Base-by-base conservation (phyloP, 768 basidiomycete genomes). In the Asterophora lycoperdoides region DNA sequence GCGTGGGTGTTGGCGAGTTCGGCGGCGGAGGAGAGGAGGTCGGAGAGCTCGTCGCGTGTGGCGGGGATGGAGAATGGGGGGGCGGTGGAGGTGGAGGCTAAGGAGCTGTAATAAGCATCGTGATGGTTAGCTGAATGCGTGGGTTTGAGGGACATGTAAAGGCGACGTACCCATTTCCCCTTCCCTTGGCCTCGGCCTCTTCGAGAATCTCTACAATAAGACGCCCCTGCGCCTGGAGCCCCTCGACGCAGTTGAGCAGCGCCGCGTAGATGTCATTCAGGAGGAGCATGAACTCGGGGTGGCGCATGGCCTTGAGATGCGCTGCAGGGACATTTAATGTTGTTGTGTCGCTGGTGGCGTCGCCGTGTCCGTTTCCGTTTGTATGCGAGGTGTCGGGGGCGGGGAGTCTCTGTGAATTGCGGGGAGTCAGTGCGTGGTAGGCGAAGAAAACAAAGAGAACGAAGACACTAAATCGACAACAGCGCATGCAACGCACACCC, bases 1-100 rank as follows among this genome's bases (percentile, higher is more conserved):
- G 81, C 81, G 20, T 89, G 80, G 8, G 83, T 79, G 64, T 96
- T 93, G 8, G 90, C 83, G 4, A 95, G 78, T 60, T 97, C 95
- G 17, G 90, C 81, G 1, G 85, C 79, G 0, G 90, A 84, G 2
- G 84, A 79, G 32, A 96, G 70, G 37, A 89, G 81, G 55, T 94
- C 93, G 7, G 73, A 62, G 8, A 93, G 67, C 44, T 93, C 90
- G 51, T 84, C 81, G 48, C 78, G 76, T 28, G 82, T 55, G 17
- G 73, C 68, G 28, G 73, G 58, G 0, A 30, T 15, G 19, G 45
- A 40, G 6, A 28, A n/a, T 8, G 47, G 39, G 26, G 47, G 35
- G 46, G 76, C 62, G 34, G 79, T 63, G 2, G n/a, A n/a, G n/a
- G 71, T 64, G n/a, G 63, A 6, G 4, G 52, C 11, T 11, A 33